These are phyloP conservation scores for Pseudogymnoascus sp. DNA, from an alignment of 2,329 filamentous ascomycete species.

Conservation along the genomic window DNA sequence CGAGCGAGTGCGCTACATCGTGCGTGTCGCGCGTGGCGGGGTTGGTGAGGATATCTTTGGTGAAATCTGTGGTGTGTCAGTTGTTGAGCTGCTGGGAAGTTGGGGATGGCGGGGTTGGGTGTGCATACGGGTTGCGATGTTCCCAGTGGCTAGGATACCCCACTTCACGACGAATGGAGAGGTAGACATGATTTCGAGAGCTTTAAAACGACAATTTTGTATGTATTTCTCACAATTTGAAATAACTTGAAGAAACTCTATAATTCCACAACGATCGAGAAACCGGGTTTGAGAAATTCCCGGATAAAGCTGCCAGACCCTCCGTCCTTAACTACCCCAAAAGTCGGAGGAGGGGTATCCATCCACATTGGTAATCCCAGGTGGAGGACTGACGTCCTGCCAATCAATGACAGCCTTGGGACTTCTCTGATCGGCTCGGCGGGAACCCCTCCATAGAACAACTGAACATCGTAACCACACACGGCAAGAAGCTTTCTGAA, in stretches of 20 bases:
- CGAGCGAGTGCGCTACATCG: conserved; percentile 53
- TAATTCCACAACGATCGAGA: background rate
- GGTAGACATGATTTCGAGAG: background rate
- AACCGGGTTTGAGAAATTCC: background rate
- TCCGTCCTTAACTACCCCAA: background rate
- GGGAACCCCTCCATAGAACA: background rate
- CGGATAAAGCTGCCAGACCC: background rate
- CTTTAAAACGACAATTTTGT: background rate
- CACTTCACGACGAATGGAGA: conserved; percentile 25
- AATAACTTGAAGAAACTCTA: background rate
- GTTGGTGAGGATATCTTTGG: conserved; percentile 55
- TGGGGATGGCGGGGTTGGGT: conserved; percentile 1
- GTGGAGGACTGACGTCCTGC: background rate
- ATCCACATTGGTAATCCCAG: background rate
- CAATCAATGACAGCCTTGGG: background rate
- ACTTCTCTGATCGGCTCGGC: background rate
- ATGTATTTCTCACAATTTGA: background rate
- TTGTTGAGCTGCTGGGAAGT: conserved; percentile 11
- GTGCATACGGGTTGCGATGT: conserved; percentile 29
- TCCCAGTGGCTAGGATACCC: conserved; percentile 31
- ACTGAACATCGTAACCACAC: background rate
- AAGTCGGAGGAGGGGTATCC: background rate
- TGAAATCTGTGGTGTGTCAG: conserved; percentile 36
- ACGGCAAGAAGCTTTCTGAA: background rate
- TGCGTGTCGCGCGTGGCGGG: conserved; percentile 48